phyloP scores from a whole-genome alignment of 1,284 basidiomycete species.

The Coniferiporia sulphurascens region DNA sequence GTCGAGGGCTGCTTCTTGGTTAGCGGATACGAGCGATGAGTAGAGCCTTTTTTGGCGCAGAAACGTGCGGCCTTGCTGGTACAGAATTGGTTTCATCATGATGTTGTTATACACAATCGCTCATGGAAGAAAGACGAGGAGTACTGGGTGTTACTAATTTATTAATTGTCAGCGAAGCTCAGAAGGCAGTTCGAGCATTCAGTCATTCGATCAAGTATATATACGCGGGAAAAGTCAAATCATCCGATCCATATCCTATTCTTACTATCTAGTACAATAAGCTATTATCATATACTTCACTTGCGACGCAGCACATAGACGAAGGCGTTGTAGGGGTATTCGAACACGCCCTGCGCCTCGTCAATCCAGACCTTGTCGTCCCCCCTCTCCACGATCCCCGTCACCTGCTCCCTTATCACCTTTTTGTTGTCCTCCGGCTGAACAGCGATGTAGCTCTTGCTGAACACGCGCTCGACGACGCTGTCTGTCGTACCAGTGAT shows the following conservation, averaged over 20 bases:
- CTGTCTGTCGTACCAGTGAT: conserved; percentile 46
- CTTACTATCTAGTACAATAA: background rate
- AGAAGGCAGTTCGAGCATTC: too few relatives aligned
- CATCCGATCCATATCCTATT: too few relatives aligned
- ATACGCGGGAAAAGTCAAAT: too few relatives aligned
- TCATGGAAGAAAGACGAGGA: background rate
- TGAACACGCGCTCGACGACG: conserved; percentile 55
- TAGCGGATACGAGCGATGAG: background rate
- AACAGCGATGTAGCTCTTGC: conserved; percentile 71
- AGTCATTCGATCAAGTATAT: too few relatives aligned
- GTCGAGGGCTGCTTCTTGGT: conserved; percentile 8
- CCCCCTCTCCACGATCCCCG: conserved; percentile 42
- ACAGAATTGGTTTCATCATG: background rate
- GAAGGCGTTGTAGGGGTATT: conserved; percentile 51
- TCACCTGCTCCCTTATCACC: conserved; percentile 43
- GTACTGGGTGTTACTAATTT: background rate
- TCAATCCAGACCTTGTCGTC: conserved; percentile 46
- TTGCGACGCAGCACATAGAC: conserved; percentile 40
- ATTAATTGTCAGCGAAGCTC: background rate
- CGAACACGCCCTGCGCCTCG: conserved; percentile 41
- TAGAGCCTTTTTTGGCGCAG: background rate
- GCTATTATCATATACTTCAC: background rate
- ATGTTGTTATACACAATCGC: background rate
- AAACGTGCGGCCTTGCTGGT: background rate
- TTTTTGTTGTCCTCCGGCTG: conserved; percentile 49